Percentiles rank a stretch among this genome's conserved stretches.
Evolutionary conservation across 1,284 basidiomycete genomes (phyloP).

Genomic region (Ustilago lituana): DNA sequence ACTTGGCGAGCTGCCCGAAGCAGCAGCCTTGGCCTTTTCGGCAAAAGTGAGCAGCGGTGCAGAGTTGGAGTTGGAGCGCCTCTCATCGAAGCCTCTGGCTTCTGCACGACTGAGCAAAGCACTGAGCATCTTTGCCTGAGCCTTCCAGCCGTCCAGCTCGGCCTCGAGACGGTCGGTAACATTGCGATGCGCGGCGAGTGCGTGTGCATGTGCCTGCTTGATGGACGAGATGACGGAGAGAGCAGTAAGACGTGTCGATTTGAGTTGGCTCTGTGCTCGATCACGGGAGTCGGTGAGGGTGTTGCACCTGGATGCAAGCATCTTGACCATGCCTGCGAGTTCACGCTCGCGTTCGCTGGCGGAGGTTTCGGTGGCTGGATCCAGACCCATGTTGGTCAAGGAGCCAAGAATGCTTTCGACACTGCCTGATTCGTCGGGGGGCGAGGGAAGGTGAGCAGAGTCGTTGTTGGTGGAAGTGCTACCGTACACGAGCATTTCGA

Average conservation of each 20-base stretch:
- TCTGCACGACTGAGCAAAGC: constrained; percentile 56
- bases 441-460: constrained; percentile 9
- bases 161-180: constrained; percentile 59
- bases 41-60: constrained; percentile 26
- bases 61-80: constrained; percentile 18
- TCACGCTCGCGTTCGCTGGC: constrained; percentile 43
- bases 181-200: constrained; percentile 53
- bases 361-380: constrained; percentile 21
- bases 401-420: constrained; percentile 38
- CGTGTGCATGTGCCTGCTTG: constrained; percentile 57
- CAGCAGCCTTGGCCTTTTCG: constrained; percentile 33
- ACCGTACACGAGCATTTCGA: constrained; percentile 58
- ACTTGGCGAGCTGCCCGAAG: constrained; percentile 20
- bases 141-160: constrained; percentile 61
- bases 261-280: constrained; percentile 43
- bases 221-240: constrained; percentile 62
- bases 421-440: constrained; percentile 26
- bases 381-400: constrained; percentile 51
- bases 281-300: constrained; percentile 35
- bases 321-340: constrained; percentile 52
- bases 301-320: constrained; percentile 38
- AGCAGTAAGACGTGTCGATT: constrained; percentile 59
- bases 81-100: constrained; percentile 45
- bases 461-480: constrained; percentile 17
- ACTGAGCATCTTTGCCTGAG: constrained; percentile 63